These are phyloP conservation scores for Tilletia setariae DNA, from an alignment of 1,284 basidiomycete genomes.

Conservation along the genomic window DNA sequence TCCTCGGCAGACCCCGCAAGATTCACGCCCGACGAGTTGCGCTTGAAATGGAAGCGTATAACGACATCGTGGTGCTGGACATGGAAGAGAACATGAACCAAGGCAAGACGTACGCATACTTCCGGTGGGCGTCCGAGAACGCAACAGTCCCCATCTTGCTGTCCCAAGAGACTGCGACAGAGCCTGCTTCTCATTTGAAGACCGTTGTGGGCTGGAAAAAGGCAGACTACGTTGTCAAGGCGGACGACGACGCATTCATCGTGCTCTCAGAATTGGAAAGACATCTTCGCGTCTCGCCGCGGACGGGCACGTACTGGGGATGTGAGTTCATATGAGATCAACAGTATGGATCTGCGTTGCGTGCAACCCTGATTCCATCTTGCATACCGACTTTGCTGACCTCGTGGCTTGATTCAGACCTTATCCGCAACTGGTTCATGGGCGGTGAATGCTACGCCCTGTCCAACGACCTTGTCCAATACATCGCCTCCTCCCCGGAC, in stretches of 20 bases:
- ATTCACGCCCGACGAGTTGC: conserved; percentile 75
- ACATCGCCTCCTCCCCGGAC: conserved; percentile 71
- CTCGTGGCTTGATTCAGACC: conserved; percentile 58
- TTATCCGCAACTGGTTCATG: conserved; percentile 93
- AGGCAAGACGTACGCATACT: conserved; percentile 77
- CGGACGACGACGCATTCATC: conserved; percentile 52
- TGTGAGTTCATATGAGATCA: conserved; percentile 25
- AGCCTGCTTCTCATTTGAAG: background rate
- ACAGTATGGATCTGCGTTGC: too few species aligned
- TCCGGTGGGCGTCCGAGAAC: conserved; percentile 82
- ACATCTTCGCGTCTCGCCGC: conserved; percentile 47
- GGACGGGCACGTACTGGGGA: conserved; percentile 51
- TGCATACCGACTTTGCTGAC: background rate
- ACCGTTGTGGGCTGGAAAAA: conserved; percentile 47
- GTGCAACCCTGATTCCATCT: background rate
- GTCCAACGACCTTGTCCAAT: conserved; percentile 84
- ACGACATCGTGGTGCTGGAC: conserved; percentile 81
- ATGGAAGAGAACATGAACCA: conserved; percentile 85
- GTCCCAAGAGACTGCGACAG: background rate
- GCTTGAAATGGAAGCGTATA: conserved; percentile 87
- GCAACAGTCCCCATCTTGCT: conserved; percentile 75
- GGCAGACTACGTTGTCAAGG: conserved; percentile 53
- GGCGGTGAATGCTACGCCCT: conserved; percentile 90
- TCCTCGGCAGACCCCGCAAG: conserved; percentile 78
- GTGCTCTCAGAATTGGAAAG: conserved; percentile 51